Evolutionary conservation across 768 basidiomycete genomes (phyloP).

Genomic region (Auricularia cornea): DNA sequence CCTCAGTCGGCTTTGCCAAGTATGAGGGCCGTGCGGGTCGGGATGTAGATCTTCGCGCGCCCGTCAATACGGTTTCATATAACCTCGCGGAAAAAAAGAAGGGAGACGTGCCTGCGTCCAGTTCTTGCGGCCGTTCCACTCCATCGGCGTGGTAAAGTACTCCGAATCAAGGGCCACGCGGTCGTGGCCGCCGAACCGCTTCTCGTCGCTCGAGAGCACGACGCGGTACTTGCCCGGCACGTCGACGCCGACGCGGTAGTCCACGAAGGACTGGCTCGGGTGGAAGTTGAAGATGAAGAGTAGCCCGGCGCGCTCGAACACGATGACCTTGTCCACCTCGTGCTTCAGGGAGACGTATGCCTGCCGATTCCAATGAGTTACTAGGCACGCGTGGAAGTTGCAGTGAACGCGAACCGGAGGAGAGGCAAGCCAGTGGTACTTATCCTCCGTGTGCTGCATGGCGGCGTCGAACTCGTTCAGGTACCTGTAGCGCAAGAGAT

Average conservation of each 20-base stretch:
- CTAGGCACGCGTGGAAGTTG: background rate
- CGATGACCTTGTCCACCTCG: slow-evolving; percentile 86
- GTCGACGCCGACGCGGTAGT: slow-evolving; percentile 91
- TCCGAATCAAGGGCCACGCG: slow-evolving; percentile 56
- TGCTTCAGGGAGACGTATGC: slow-evolving; percentile 93
- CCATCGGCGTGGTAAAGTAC: slow-evolving; percentile 75
- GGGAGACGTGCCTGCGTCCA: slow-evolving; percentile 62
- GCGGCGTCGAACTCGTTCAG: slow-evolving; percentile 88
- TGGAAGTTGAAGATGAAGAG: slow-evolving; percentile 98
- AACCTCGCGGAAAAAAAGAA: no score
- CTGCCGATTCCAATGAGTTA: slow-evolving; percentile 26
- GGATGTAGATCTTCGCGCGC: slow-evolving; percentile 70
- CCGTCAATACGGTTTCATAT: no score
- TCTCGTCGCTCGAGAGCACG: slow-evolving; percentile 78
- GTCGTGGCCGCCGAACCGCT: slow-evolving; percentile 82
- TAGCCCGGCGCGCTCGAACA: slow-evolving; percentile 87
- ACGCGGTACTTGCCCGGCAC: slow-evolving; percentile 76
- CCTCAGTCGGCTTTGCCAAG: slow-evolving; percentile 35
- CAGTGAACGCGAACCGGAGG: slow-evolving; percentile 51
- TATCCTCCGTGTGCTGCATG: slow-evolving; percentile 82
- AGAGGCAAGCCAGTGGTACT: slow-evolving; percentile 76
- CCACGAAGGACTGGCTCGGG: slow-evolving; percentile 79
- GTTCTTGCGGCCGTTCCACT: slow-evolving; percentile 91
- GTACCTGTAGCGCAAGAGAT: slow-evolving; percentile 81
- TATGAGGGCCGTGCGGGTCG: slow-evolving; percentile 57